Evolutionary conservation across 306 rosid genomes (phyloP), one percentile per base, ranked within the genome.

Genomic region (Potentilla sterilis): DNA sequence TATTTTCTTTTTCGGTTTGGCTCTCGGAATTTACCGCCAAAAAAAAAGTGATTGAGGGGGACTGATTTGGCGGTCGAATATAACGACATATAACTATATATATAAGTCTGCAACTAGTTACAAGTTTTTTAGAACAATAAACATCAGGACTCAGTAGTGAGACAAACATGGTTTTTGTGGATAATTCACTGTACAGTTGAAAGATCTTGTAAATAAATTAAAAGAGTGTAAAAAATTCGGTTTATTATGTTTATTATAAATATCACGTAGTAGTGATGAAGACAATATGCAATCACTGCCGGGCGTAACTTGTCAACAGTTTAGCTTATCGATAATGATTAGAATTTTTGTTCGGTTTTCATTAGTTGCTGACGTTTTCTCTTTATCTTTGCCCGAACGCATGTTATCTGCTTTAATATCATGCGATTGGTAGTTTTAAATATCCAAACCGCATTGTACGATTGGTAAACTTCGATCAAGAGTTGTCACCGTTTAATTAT

Each of bases 41-140:
- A 43, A 28, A 28, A 28, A 18, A 9, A 24, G 54, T 73, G 77
- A 73, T 42, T 22, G 67, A 22, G 54, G 19, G 55, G 11, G 69
- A 59, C 42, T 1, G 16, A 1, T 59, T 34, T 74, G 69, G 57
- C 77, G 77, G 77, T 74, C 69, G 77, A 59, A 74, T 74, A 32
- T 59, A 72, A 59, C 41, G 57, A 16, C 32, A 58, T 12, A 7
- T 16, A 42, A 7, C 1, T 7, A 42, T 42, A 1, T 8, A 14
- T 37, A 22, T 15, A 64, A 18, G 28, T 28, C 28, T 28, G 28
- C 28, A 28, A 14, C 19, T 18, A 51, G 46, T 52, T 14, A n/a
- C 9, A n/a, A 7, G 19, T 28, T 59, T 28, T 10, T 18, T 6
- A 0, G 42, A 62, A 34, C 67, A 35, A 34, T 35, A 63, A 4